Base-by-base conservation (phyloP, 164 flowering plant genomes). In the Hamamelis virginiana region DNA sequence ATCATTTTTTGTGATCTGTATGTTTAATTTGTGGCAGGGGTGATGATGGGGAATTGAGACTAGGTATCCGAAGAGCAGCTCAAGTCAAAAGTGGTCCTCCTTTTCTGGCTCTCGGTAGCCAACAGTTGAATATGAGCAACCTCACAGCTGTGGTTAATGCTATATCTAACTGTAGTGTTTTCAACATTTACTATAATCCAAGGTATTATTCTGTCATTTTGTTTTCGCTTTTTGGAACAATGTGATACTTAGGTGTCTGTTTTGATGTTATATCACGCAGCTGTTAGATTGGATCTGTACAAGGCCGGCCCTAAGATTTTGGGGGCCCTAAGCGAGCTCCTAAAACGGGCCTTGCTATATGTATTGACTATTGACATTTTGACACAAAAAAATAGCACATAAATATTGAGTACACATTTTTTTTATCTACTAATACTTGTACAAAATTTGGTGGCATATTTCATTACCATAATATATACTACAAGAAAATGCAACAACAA, bases 11-110 rank as follows among this genome's bases (percentile, higher is more conserved):
- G 27, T 16, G 21, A 41, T 61, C 27, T 66, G 25, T 9, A 13
- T 5, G 4, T 13, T 47, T 60, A 3, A 14, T 65, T 50, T 14
- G n/a, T 28, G 48, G n/a, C 81, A 96, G 99, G 86, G 96, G 94
- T 16, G 94, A 80, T 22, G 87, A 86, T 86, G 99, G 99, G 51
- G 98, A 87, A 68, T 65, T 96, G 74, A 86, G 99, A 77, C 78
- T 93, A 64, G 99, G 99, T 64, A 75, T 95, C 59, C 81, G 99
- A 60, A 83, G 98, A 76, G 97, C 95, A 5, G 68, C 76, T 65
- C 97, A 88, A 66, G 75, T 82, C n/a, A 88, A 87, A 81, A 76
- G 74, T 21, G 66, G 71, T 51, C 27, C 75, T 58, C 55, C 80
- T 21, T 72, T 74, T 59, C 72, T 86, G 4, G 69, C 72, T 58